Base-by-base conservation (phyloP, 768 basidiomycete genomes). In the Steccherinum ochraceum region DNA sequence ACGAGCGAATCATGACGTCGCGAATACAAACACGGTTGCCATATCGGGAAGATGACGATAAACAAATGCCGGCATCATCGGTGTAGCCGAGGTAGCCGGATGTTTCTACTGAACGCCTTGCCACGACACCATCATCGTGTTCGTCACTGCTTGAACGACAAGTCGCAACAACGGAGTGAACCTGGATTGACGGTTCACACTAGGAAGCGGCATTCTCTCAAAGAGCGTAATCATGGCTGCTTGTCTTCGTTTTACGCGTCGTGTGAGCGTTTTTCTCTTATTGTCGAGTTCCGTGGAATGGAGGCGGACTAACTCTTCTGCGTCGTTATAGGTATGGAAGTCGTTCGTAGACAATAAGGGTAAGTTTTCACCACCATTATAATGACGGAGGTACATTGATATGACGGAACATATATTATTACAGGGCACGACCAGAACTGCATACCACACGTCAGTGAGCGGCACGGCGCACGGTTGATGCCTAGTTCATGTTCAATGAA, bases 391-490 rank as follows among this genome's bases (percentile, higher is more conserved):
- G 46, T 35, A 19, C 45, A 56, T 3, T 61, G 39, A 21, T 35
- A 49, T 51, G 48, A n/a, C n/a, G 24, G n/a, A n/a, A n/a, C n/a
- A n/a, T n/a, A n/a, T 12, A 21, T 16, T 3, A 40, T 52, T 26
- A 44, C 63, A 89, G 89, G 89, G 4, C 89, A 92, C 61, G 89
- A 91, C 60, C 74, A 77, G 18, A 80, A 78, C 51, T 89, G 89
- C 61, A 88, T 91, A 65, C 87, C 88, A 1, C 83, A 87, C 57
- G 87, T 89, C 30, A 35, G 30, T 35, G 30, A 35, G 30, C 30
- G 30, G 7, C 30, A 35, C 30, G 7, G 16, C 30, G 16, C 30
- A 60, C 57, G 73, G 43, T 20, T 7, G 4, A n/a, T 19, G 12
- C 21, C 16, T 13, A 23, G 24, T 48, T 30, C n/a, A n/a, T n/a